A percentile compares a stretch with the other conserved stretches of the same genome.
Conservation (phyloP, 164 flowering plant species). For the Pachysandra terminalis region DNA sequence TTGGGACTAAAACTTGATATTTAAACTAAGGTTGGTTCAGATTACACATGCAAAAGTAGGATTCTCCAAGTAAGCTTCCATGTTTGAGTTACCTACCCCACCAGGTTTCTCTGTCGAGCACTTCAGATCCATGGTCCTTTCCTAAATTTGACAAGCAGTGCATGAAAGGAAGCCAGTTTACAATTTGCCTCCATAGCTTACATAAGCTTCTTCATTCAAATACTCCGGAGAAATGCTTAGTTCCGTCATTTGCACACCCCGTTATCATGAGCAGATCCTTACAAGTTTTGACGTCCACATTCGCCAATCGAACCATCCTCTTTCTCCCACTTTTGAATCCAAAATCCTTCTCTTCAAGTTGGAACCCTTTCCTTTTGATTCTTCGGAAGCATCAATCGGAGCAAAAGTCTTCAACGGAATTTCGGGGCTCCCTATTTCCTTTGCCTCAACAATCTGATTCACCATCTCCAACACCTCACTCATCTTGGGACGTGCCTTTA, state of each 20-base stretch:
- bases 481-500: conserved; percentile 74
- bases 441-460: conserved; percentile 36
- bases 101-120: too few species aligned
- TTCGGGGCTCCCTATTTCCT: conserved; percentile 25
- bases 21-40: too few species aligned
- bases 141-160: too few species aligned
- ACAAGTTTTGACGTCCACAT: conserved; percentile 32
- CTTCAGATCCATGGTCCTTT: too few species aligned
- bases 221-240: background rate
- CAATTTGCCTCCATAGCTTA: background rate
- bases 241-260: background rate
- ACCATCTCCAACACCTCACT: conserved; percentile 76
- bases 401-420: conserved; percentile 19
- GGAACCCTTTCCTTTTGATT: conserved; percentile 3
- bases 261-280: conserved; percentile 15
- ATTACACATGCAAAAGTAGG: too few species aligned
- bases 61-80: too few species aligned
- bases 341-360: conserved; percentile 16
- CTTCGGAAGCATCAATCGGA: conserved; percentile 10
- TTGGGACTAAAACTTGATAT: too few species aligned
- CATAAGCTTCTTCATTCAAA: background rate
- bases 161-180: too few species aligned
- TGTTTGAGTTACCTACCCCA: too few species aligned
- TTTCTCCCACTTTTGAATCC: conserved; percentile 33
- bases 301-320: conserved; percentile 27